Evolutionary conservation across 257 asterid genomes (phyloP).

Genomic region (Nicotiana sylvestris): DNA sequence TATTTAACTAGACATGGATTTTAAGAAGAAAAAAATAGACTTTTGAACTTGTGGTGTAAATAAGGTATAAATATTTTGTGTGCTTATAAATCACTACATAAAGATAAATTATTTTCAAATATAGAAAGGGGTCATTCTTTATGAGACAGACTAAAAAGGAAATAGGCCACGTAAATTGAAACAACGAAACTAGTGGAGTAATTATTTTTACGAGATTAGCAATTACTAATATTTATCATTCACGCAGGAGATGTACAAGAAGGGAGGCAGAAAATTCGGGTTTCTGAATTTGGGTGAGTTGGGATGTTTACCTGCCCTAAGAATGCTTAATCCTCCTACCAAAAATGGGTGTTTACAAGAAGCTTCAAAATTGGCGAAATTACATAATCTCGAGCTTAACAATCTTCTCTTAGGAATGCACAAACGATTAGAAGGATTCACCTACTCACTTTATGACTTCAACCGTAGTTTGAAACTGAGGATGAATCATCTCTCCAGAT

Average conservation of each 20-base stretch:
- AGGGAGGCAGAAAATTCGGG: constrained; percentile 59
- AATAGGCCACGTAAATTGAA: too few relatives aligned
- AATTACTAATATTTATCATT: background rate
- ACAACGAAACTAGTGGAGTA: too few relatives aligned
- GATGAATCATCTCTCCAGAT: constrained; percentile 35
- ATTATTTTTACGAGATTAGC: too few relatives aligned
- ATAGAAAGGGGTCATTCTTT: too few relatives aligned
- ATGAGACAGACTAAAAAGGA: too few relatives aligned
- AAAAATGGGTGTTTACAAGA: constrained; percentile 40
- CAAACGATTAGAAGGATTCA: constrained; percentile 35
- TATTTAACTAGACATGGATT: too few relatives aligned
- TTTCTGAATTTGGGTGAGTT: constrained; percentile 51
- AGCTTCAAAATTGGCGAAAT: constrained; percentile 35
- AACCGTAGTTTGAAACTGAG: constrained; percentile 26
- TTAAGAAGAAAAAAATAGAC: too few relatives aligned
- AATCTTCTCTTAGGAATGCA: constrained; percentile 27
- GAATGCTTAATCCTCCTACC: constrained; percentile 30
- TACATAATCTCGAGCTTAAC: constrained; percentile 39
- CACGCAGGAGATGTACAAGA: constrained; percentile 39
- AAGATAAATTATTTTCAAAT: too few relatives aligned
- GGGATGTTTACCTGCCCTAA: constrained; percentile 59
- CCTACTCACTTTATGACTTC: constrained; percentile 49
- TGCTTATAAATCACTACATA: too few relatives aligned
- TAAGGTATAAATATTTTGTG: too few relatives aligned
- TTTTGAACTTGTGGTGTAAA: too few relatives aligned